Base-by-base conservation (phyloP, 805 yeast genomes). In the Yamadazyma akitaensis region DNA sequence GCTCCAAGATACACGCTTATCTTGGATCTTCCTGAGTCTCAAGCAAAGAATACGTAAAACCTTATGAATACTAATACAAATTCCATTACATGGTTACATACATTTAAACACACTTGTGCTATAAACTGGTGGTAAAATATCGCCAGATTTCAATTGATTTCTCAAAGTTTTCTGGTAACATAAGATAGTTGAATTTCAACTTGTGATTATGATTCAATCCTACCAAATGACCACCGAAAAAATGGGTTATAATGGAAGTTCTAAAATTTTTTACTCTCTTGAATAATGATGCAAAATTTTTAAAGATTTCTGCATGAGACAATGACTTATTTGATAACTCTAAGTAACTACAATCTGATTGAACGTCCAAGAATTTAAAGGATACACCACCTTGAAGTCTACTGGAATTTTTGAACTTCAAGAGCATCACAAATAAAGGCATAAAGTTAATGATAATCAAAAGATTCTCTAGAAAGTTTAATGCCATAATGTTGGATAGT, bases 391-490 rank as follows among this genome's bases (percentile, higher is more conserved):
- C 81, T 40, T 81, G 84, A 16, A 80, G 58, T 44, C 84, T 71
- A 44, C 78, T 81, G 8, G 89, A 82, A 60, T 91, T 92, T 62
- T 92, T 94, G 40, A 88, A 39, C 55, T 94, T 80, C 39, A 94
- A 68, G 43, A 95, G 68, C 2, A 92, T 59, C 1, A 89, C 91
- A 65, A 94, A 92, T 10, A 92, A 59, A 1, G 99, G 99, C 59
- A 85, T 80, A 60, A 91, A 91, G 59, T 91, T 92, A 46, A 90
- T 62, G 28, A 80, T 61, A 6, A 91, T 80, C 51, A 88, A 72
- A 0, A 72, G 41, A 36, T 83, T 69, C 53, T 88, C 94, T 18
- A 85, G 62, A 1, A 69, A 42, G 16, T 84, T 81, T 32, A 78
- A 67, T 1, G 73, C 43, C 2, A 70, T 46, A 36, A 88, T 65